These are phyloP conservation scores for Drechslerella dactyloides DNA, from an alignment of 2,329 filamentous ascomycete genomes.

Conservation along the genomic window DNA sequence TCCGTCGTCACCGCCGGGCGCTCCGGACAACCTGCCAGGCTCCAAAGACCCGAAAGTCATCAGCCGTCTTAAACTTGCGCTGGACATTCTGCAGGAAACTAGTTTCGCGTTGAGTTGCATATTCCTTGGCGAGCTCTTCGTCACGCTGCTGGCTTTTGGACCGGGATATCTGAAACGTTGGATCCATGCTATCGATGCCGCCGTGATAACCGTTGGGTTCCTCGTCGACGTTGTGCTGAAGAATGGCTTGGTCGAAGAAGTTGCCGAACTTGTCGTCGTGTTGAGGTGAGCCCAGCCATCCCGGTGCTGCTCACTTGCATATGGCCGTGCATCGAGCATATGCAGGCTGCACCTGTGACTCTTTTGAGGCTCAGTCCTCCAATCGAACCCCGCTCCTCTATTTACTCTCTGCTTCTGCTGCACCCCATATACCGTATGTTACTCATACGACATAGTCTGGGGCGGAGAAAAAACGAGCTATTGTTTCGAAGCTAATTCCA, in stretches of 20 bases:
- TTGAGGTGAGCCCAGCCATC: constrained; percentile 25
- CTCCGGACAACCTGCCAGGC: constrained; percentile 11
- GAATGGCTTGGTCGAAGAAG: constrained; percentile 36
- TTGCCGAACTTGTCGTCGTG: constrained; percentile 37
- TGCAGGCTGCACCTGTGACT: constrained; percentile 28
- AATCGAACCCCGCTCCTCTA: constrained; percentile 13
- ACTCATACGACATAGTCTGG: constrained; percentile 1
- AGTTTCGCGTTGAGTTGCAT: constrained; percentile 42
- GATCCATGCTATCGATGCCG: constrained; percentile 41
- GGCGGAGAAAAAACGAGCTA: not conserved
- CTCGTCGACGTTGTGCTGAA: constrained; percentile 40
- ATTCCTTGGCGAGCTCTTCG: constrained; percentile 39
- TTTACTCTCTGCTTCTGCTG: constrained; percentile 8
- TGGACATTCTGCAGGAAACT: constrained; percentile 23
- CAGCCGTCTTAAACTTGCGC: constrained; percentile 19
- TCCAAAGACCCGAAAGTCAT: constrained; percentile 24
- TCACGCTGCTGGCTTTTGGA: constrained; percentile 29
- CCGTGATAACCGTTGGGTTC: constrained; percentile 32
- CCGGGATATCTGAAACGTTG: constrained; percentile 39
- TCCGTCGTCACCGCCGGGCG: constrained; percentile 17
- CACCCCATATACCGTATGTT: constrained; percentile 3
- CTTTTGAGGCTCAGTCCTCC: constrained; percentile 11
- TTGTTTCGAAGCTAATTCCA: not conserved
- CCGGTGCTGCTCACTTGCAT: not conserved
- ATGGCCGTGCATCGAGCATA: not conserved